Conservation (phyloP, 2,329 filamentous ascomycete genomes). For the Trichophyton equinum region DNA sequence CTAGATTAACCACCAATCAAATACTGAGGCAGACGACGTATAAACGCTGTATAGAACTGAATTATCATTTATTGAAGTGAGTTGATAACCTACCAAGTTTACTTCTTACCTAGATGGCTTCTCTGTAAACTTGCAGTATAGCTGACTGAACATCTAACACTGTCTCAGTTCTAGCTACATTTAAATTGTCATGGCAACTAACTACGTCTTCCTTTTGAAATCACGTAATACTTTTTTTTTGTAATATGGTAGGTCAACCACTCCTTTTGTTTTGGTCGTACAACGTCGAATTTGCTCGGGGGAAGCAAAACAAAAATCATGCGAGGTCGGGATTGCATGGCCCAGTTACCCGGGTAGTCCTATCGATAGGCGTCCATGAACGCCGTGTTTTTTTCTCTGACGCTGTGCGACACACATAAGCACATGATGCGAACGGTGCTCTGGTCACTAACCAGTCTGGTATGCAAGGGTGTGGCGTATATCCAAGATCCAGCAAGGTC, state of each 20-base stretch:
- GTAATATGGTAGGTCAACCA: background rate
- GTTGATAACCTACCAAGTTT: too few species aligned
- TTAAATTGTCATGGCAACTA: background rate
- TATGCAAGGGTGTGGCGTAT: background rate
- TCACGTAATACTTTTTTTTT: background rate
- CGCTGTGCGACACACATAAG: background rate
- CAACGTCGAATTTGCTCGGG: background rate
- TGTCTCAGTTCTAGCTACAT: background rate
- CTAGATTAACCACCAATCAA: too few species aligned
- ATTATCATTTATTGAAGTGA: too few species aligned
- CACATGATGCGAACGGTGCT: slow-evolving; percentile 1
- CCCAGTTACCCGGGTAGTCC: background rate
- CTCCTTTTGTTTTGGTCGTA: background rate
- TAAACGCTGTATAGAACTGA: too few species aligned
- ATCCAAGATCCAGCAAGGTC: background rate
- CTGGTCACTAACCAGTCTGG: background rate
- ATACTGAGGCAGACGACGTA: too few species aligned
- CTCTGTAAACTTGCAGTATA: too few species aligned
- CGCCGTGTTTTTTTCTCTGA: background rate
- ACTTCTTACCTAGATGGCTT: too few species aligned
- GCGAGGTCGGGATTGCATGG: background rate
- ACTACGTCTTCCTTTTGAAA: background rate
- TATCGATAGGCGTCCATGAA: background rate
- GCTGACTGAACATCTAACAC: too few species aligned
- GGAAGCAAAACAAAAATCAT: background rate